Base-by-base conservation (phyloP, 352 stramenopile genomes). In the Phytophthora vignae region DNA sequence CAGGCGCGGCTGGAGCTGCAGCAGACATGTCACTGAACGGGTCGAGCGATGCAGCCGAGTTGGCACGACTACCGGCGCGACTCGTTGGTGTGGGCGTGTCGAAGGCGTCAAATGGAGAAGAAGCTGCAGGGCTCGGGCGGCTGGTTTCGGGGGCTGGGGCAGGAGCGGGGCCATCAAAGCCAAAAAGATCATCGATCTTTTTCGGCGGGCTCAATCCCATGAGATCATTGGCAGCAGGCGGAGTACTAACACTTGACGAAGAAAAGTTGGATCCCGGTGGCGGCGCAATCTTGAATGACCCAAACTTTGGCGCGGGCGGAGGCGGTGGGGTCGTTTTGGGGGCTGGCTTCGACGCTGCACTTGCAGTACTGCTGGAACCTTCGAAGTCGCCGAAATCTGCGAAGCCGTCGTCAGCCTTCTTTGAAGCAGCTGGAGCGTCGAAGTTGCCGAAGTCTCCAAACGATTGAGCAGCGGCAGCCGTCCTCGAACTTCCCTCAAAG, bases 211-310 rank as follows among this genome's bases (percentile, higher is more conserved):
- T 90, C 36, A 92, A 84, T 33, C 82, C 87, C 72, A 95, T 83
- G 21, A 94, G 88, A 74, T 93, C 84, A 61, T 82, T 89, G 55
- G 73, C 59, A 17, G 64, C 52, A 12, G 79, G 73, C 2, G 67
- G 52, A 1, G 67, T 21, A 55, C 48, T 61, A 55, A 57, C 55
- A 70, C 50, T 74, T 27, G 77, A 68, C 11, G 78, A 74, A 33
- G 76, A 74, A 55, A 91, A 90, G 40, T 71, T 76, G 1, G 82
- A 77, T 27, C 76, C 80, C 48, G 82, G 83, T 38, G 87, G 88
- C 33, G 83, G 86, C 2, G 84, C 81, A 44, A 95, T 79, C 64
- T 87, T 95, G 71, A 93, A 95, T 10, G 84, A 92, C 0, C 71
- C 71, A 57, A 93, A 91, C 48, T 79, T 76, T n/a, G 71, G 67